A percentile compares a stretch with the other conserved stretches of the same genome.
Conservation (phyloP, 768 basidiomycete genomes). For the Amanita muscaria region DNA sequence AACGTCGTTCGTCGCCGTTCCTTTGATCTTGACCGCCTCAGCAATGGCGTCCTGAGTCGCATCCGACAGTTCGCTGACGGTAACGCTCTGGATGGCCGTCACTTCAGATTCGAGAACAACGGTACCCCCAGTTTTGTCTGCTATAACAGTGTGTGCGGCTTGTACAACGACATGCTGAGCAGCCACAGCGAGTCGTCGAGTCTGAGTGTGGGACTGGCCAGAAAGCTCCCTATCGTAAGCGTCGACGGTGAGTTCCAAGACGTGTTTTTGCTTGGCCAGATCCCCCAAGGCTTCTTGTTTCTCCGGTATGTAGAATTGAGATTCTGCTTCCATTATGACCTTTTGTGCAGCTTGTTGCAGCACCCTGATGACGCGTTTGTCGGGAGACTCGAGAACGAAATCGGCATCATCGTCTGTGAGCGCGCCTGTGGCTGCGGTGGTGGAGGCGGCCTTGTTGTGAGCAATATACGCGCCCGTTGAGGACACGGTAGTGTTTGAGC, state of each 20-base stretch:
- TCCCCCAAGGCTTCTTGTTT: conserved; percentile 46
- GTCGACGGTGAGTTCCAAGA: conserved; percentile 59
- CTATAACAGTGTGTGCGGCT: conserved; percentile 62
- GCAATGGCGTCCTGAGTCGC: conserved; percentile 64
- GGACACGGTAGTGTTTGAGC: conserved; percentile 12
- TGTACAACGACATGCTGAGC: conserved; percentile 78
- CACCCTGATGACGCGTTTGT: conserved; percentile 71
- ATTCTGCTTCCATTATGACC: conserved; percentile 65
- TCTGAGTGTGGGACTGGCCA: conserved; percentile 42
- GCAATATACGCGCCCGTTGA: background rate
- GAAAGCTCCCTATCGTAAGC: conserved; percentile 67
- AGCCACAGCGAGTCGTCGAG: conserved; percentile 59
- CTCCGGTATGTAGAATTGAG: conserved; percentile 45
- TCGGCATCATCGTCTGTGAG: background rate
- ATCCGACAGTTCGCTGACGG: conserved; percentile 42
- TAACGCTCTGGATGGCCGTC: conserved; percentile 39
- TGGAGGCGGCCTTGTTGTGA: background rate
- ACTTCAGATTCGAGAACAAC: conserved; percentile 30
- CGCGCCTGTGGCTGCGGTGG: background rate
- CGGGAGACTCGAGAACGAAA: conserved; percentile 25
- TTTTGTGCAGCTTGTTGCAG: conserved; percentile 70
- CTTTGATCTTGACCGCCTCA: conserved; percentile 70
- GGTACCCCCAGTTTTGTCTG: conserved; percentile 35
- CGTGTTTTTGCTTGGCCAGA: conserved; percentile 75
- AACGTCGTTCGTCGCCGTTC: conserved; percentile 65